Evolutionary conservation across 2,329 filamentous ascomycete species (phyloP).

Genomic region (Elsinoe arachidis): DNA sequence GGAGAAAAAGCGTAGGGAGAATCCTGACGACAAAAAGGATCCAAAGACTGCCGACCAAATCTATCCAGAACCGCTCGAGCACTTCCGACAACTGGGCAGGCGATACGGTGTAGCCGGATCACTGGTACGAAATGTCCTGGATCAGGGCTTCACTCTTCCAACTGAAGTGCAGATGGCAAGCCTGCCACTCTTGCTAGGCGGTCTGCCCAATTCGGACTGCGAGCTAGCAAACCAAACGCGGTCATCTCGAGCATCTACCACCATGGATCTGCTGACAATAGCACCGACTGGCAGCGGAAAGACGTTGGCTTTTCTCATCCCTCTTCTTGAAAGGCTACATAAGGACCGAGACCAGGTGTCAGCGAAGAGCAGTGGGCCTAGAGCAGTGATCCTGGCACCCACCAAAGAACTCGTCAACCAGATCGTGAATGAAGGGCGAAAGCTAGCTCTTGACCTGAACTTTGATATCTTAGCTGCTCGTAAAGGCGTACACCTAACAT

Average conservation of each 20-base stretch:
- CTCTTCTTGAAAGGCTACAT: conserved; percentile 67
- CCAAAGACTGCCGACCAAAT: conserved; percentile 51
- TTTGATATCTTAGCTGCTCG: conserved; percentile 73
- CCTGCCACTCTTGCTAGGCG: conserved; percentile 63
- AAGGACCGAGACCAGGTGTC: conserved; percentile 17
- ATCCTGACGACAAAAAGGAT: conserved; percentile 25
- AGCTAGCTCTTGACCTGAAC: conserved; percentile 67
- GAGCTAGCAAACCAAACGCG: conserved; percentile 28
- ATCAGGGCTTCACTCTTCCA: conserved; percentile 78
- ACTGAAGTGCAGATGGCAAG: conserved; percentile 90
- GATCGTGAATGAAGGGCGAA: conserved; percentile 63
- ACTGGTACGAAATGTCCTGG: conserved; percentile 67
- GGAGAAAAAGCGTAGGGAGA: conserved; percentile 30
- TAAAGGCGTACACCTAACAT: conserved; percentile 66
- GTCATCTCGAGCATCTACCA: conserved; percentile 19
- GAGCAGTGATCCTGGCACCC: conserved; percentile 40
- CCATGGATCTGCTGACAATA: conserved; percentile 72
- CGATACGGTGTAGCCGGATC: conserved; percentile 65
- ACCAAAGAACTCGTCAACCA: conserved; percentile 44
- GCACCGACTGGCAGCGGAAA: conserved; percentile 96
- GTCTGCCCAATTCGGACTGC: conserved; percentile 26
- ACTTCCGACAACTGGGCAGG: conserved; percentile 63
- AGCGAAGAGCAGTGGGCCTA: conserved; percentile 22
- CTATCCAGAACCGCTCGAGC: conserved; percentile 69
- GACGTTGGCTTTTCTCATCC: conserved; percentile 86